Evolutionary conservation across 768 basidiomycete genomes (phyloP).

Genomic region (Erythrobasidium yunnanense): DNA sequence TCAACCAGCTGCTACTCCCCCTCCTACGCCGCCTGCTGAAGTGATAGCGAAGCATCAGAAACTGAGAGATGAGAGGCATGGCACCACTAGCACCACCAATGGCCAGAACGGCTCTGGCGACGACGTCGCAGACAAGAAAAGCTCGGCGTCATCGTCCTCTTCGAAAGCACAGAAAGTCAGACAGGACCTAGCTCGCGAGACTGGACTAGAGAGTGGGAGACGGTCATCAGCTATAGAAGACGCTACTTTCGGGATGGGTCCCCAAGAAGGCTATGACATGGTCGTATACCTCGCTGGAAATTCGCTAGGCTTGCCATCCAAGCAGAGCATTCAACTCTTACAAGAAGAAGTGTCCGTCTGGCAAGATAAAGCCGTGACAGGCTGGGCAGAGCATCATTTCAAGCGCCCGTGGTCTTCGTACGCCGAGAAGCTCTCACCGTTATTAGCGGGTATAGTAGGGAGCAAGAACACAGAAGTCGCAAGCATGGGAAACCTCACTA

Average conservation of each 20-base stretch:
- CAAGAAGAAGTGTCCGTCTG: conserved; percentile 75
- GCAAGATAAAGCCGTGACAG: conserved; percentile 47
- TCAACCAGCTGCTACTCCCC: background rate
- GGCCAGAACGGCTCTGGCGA: no score
- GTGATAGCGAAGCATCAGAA: conserved; percentile 5
- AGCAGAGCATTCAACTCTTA: conserved; percentile 59
- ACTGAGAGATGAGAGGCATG: background rate
- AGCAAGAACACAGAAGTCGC: conserved; percentile 81
- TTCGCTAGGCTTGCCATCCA: conserved; percentile 74
- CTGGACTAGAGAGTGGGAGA: no score
- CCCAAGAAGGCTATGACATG: background rate
- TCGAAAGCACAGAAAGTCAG: no score
- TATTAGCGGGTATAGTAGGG: conserved; percentile 46
- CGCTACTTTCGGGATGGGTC: background rate
- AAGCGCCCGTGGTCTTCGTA: background rate
- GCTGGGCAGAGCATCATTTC: background rate
- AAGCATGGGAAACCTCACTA: conserved; percentile 87
- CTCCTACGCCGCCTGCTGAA: background rate
- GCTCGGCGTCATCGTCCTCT: no score
- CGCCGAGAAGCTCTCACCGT: conserved; percentile 1
- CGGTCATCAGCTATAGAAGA: background rate
- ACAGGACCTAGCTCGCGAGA: no score
- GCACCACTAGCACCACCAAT: no score
- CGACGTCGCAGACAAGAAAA: no score
- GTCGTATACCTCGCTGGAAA: conserved; percentile 85